Conservation (phyloP, 352 stramenopile species). For the Plasmopara muralis region DNA sequence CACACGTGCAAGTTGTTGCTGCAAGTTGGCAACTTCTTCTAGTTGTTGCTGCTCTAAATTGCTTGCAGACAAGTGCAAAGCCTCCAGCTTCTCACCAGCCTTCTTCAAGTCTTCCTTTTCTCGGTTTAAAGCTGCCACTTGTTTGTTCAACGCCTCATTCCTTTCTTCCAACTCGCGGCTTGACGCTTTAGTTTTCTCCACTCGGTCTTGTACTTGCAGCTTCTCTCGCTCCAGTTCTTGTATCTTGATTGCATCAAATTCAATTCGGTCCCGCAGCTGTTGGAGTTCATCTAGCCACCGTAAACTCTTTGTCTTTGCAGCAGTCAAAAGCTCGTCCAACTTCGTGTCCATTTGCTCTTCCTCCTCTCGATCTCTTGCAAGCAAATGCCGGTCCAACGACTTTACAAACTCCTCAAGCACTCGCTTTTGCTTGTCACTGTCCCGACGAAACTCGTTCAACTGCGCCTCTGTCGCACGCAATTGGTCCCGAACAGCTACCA, state of each 20-base stretch:
- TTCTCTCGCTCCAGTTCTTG: slow-evolving; percentile 16
- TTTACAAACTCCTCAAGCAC: slow-evolving; percentile 4
- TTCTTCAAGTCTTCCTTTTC: slow-evolving; percentile 20
- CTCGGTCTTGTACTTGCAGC: slow-evolving; percentile 10
- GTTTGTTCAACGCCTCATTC: slow-evolving; percentile 20
- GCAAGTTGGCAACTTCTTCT: slow-evolving; percentile 23
- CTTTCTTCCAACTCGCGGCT: slow-evolving; percentile 17
- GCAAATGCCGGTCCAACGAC: slow-evolving; percentile 19
- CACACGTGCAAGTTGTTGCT: slow-evolving; percentile 31
- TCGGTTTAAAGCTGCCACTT: slow-evolving; percentile 12
- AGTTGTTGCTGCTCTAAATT: slow-evolving; percentile 14
- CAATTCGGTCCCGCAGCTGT: slow-evolving; percentile 6
- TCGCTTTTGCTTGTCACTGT: slow-evolving; percentile 10
- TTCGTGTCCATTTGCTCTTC: slow-evolving; percentile 1
- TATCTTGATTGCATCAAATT: slow-evolving; percentile 9
- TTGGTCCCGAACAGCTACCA: slow-evolving; percentile 14
- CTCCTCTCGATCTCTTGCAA: slow-evolving; percentile 15
- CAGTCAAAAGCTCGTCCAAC: slow-evolving; percentile 2
- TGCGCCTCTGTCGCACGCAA: slow-evolving; percentile 10
- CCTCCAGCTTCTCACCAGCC: slow-evolving; percentile 15
- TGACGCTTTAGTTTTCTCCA: slow-evolving; percentile 13
- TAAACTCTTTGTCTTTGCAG: slow-evolving; percentile 12
- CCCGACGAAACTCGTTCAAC: slow-evolving; percentile 6
- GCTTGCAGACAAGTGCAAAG: no score
- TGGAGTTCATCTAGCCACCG: slow-evolving; percentile 23